These are phyloP conservation scores for Cucurbita maxima DNA, from an alignment of 306 rosid genomes.

Conservation along the genomic window DNA sequence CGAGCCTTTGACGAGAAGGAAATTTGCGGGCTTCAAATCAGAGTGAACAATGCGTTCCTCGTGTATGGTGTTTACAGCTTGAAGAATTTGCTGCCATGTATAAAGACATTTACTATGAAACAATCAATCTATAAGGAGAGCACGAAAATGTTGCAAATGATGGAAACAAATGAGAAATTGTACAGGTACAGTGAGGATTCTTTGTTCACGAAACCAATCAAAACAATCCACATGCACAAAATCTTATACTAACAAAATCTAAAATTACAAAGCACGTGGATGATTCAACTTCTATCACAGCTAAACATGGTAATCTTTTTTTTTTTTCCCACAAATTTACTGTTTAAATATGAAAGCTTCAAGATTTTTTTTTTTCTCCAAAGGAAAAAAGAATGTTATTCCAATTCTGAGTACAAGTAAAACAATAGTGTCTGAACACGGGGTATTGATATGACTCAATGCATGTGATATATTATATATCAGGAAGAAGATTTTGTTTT, in stretches of 20 bases:
- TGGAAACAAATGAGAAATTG: neutral
- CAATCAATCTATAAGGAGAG: neutral
- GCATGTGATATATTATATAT: neutral
- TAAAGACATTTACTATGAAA: neutral
- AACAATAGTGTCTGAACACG: neutral
- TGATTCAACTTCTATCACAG: neutral
- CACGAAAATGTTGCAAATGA: neutral
- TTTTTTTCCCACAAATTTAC: neutral
- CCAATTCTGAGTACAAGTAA: neutral
- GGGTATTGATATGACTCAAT: neutral
- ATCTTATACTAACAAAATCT: neutral
- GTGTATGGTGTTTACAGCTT: conserved; percentile 82
- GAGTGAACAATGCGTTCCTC: conserved; percentile 94
- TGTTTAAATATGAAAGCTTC: neutral
- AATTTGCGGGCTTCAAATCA: conserved; percentile 94
- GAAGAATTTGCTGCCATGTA: conserved; percentile 75
- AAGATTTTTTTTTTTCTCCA: neutral
- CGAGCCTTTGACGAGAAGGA: conserved; percentile 89
- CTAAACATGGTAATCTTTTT: neutral
- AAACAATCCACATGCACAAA: neutral
- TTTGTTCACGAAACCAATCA: neutral
- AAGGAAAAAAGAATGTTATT: neutral
- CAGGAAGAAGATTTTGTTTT: neutral
- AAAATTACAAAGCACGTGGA: neutral
- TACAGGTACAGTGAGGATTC: neutral